Conservation (phyloP, 257 asterid species). For the Nemophila menziesii region DNA sequence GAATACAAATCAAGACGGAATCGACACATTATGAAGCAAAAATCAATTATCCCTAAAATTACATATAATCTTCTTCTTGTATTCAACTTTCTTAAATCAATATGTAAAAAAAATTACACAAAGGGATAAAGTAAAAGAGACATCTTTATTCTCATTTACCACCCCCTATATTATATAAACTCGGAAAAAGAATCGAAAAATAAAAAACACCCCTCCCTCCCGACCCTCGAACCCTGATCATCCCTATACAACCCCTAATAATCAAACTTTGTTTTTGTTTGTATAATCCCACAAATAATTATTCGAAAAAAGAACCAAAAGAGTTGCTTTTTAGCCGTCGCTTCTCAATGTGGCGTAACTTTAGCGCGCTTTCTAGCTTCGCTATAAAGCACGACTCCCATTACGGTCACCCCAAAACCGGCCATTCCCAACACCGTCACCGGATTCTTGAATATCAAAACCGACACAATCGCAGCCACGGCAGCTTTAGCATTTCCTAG, state of each 20-base stretch:
- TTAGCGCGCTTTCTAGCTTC: constrained; percentile 91
- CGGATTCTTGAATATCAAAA: constrained; percentile 83
- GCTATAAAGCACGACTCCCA: constrained; percentile 96
- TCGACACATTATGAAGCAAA: constrained; percentile 12
- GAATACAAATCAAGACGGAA: not conserved
- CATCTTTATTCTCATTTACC: constrained; percentile 50
- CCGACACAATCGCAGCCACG: constrained; percentile 86
- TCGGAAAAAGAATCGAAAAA: constrained; percentile 20
- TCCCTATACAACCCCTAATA: constrained; percentile 47
- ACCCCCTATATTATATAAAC: constrained; percentile 36
- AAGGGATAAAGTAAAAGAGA: constrained; percentile 61
- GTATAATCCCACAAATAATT: constrained; percentile 18
- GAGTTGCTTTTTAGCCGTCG: constrained; percentile 4
- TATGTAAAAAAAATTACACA: constrained; percentile 27
- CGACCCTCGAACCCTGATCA: constrained; percentile 18
- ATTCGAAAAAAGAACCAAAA: constrained; percentile 15
- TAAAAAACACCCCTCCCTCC: constrained; percentile 19
- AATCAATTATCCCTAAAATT: constrained; percentile 9
- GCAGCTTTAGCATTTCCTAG: constrained; percentile 98
- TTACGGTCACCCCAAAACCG: constrained; percentile 73
- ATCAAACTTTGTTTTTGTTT: constrained; percentile 19
- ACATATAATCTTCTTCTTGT: constrained; percentile 19
- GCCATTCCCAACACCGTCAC: constrained; percentile 91
- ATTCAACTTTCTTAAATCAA: constrained; percentile 21
- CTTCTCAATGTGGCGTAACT: constrained; percentile 54